Evolutionary conservation across 2,329 filamentous ascomycete species (phyloP), one percentile per base, ranked within the genome.

Genomic region (Aspergillus sp.): DNA sequence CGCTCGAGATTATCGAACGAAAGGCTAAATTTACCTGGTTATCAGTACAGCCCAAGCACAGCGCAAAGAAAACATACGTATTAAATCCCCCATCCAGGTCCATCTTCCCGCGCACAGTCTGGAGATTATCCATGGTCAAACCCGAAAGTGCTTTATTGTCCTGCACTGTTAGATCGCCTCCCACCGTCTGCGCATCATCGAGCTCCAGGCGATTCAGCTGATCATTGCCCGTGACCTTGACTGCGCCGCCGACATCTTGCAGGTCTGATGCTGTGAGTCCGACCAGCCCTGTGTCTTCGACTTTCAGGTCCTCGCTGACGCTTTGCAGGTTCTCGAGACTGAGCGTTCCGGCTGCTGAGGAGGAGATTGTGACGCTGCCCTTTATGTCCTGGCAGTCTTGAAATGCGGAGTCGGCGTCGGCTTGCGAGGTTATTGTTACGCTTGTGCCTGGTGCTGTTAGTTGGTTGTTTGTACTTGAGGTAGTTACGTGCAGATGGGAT

Each of bases 371-470:
- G n/a, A 72, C 31, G 15, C 58, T 76, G 35, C 75, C 75, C 58
- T 75, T 73, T 46, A 81, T 69, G 17, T 75, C 77, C 5, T 74
- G 72, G 25, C 70, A 75, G 19, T 67, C 69, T 23, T 68, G 69
- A 46, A 66, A 66, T 53, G 75, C 49, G 52, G 64, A 77, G 66
- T 65, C 54, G 3, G 65, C 66, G 41, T 71, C 68, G 33, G 56
- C 60, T 59, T 70, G 67, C 40, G 56, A 74, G 19, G 68, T 74
- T 35, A 80, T 83, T 66, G 64, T 83, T 11, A 71, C 68, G 17
- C 73, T 75, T 46, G 71, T 83, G 54, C 76, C 67, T 70, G 51
- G 19, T 6, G 8, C 7, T 35, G 55, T 48, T 57, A 23, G 44
- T 19, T 21, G 27, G 44, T 21, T 21, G 21, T 21, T 21, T 21